Percentiles rank a stretch among this genome's conserved stretches.
Evolutionary conservation across 2,329 filamentous ascomycete species (phyloP).

Genomic region (Claviceps maximensis): DNA sequence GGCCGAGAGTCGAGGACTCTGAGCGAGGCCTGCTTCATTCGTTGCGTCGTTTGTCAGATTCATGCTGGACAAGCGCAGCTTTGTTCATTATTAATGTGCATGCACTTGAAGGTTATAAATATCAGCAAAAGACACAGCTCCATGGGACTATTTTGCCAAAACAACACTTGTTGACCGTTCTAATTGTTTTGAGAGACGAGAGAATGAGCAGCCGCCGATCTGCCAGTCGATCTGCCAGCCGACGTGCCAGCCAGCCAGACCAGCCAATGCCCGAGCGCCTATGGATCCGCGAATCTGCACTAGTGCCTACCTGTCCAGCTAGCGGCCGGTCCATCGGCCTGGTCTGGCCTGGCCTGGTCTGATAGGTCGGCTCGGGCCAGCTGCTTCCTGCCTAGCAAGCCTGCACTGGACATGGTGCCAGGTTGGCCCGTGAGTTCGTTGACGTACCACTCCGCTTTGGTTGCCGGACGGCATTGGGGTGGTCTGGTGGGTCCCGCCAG

Average conservation of each 20-base stretch:
- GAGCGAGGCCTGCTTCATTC: too few relatives aligned
- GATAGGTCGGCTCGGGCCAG: too few relatives aligned
- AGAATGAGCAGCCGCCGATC: neutral
- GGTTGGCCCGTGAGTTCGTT: constrained; percentile 6
- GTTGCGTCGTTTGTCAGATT: too few relatives aligned
- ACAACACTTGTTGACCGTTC: too few relatives aligned
- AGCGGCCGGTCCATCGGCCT: too few relatives aligned
- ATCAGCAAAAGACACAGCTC: neutral
- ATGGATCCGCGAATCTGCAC: neutral
- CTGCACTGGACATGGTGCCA: neutral
- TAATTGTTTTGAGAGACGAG: neutral
- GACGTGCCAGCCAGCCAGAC: neutral
- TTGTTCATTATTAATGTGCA: too few relatives aligned
- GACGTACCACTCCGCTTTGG: constrained; percentile 8
- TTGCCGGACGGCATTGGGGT: constrained; percentile 3
- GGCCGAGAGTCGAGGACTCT: too few relatives aligned
- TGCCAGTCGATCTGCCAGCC: neutral
- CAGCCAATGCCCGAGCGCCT: neutral
- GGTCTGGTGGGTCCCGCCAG: neutral
- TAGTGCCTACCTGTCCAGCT: neutral
- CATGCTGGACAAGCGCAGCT: too few relatives aligned
- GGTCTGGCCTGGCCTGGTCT: too few relatives aligned
- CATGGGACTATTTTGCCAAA: neutral
- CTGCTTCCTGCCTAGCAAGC: neutral
- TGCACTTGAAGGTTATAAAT: too few relatives aligned